phyloP scores from a whole-genome alignment of 2,329 filamentous ascomycete species.

The Aureobasidium vineae region DNA sequence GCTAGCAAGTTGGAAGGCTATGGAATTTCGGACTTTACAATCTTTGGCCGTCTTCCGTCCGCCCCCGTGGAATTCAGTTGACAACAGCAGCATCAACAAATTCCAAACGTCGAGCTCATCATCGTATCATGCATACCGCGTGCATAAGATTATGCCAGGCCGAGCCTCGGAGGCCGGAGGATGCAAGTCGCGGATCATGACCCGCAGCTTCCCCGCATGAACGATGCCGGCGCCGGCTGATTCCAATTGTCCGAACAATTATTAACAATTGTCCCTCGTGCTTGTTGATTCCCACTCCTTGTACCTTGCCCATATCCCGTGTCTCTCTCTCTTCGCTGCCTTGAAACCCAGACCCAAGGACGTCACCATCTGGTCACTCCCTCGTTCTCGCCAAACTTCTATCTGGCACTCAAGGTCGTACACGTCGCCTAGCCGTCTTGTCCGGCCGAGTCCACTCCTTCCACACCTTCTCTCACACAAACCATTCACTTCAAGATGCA shows the following conservation, averaged over 20 bases:
- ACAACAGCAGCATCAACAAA: no score
- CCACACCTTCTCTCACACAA: neutral
- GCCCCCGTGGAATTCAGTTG: no score
- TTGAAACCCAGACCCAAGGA: neutral
- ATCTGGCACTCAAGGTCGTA: neutral
- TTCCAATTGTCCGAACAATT: neutral
- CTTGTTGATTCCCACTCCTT: neutral
- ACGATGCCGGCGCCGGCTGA: neutral
- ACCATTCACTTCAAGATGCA: conserved; percentile 39
- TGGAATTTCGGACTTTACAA: neutral
- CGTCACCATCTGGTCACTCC: neutral
- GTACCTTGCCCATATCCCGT: neutral
- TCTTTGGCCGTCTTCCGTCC: no score
- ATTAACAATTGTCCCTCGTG: neutral
- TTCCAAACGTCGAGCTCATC: no score
- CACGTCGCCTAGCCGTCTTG: conserved; percentile 1
- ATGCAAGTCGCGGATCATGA: neutral
- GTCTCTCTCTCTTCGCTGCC: neutral
- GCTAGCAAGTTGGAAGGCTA: no score
- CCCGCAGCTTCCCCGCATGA: neutral
- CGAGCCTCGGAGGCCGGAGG: neutral
- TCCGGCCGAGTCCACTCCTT: neutral
- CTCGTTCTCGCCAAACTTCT: neutral
- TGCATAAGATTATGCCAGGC: no score
- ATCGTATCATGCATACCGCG: no score